Evolutionary conservation across 441 rosid species (phyloP).

Genomic region (Populus hybrid): DNA sequence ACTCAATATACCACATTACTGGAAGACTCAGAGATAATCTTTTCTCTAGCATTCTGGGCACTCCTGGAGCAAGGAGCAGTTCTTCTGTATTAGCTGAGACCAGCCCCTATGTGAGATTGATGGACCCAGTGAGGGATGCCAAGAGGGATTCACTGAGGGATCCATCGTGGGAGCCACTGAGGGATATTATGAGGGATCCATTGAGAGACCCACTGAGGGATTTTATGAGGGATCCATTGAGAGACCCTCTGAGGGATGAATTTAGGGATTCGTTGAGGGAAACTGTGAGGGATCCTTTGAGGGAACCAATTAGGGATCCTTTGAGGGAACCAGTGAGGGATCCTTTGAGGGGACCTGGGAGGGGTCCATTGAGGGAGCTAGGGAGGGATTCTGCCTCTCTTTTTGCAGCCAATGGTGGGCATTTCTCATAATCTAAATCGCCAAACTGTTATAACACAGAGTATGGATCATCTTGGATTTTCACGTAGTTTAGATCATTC

Average conservation of each 20-base stretch:
- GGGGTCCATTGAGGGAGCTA: constrained; percentile 11
- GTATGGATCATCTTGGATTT: constrained; percentile 47
- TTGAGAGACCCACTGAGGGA: constrained; percentile 5
- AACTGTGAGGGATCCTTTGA: not conserved
- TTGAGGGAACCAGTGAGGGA: constrained; percentile 16
- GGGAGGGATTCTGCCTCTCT: constrained; percentile 23
- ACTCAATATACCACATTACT: constrained; percentile 75
- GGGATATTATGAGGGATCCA: constrained; percentile 12
- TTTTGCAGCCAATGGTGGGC: constrained; percentile 38
- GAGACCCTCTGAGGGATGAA: constrained; percentile 13
- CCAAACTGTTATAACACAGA: constrained; percentile 27
- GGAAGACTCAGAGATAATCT: constrained; percentile 75
- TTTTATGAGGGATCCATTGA: no score
- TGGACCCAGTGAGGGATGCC: constrained; percentile 25
- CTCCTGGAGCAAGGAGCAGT: constrained; percentile 37
- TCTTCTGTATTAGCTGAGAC: constrained; percentile 47
- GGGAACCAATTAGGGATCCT: constrained; percentile 8
- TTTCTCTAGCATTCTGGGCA: constrained; percentile 39
- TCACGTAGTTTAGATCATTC: constrained; percentile 42
- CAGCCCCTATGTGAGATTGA: constrained; percentile 48
- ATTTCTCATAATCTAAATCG: constrained; percentile 40
- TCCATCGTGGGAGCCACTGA: constrained; percentile 1
- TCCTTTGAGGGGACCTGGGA: not conserved
- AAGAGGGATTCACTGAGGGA: not conserved
- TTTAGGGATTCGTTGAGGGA: constrained; percentile 6